phyloP scores from a whole-genome alignment of 352 stramenopile species.

The Globisporangium megalacanthum region DNA sequence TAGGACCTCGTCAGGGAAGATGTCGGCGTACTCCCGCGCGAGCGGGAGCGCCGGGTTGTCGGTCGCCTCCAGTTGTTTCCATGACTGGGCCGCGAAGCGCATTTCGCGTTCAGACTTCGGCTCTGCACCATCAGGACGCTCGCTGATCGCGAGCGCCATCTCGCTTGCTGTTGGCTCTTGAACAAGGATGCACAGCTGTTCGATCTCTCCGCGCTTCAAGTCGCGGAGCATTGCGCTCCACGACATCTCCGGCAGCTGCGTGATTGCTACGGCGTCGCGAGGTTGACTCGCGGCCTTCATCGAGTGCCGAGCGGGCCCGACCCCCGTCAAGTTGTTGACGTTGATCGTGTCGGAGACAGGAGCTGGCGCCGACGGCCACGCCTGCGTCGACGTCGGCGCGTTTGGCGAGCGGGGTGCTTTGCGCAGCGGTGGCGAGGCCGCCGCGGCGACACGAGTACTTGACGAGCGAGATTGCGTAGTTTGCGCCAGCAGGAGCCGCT shows the following conservation, averaged over 20 bases:
- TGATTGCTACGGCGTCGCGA: background rate
- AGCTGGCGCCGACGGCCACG: no score
- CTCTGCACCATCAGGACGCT: constrained; percentile 8
- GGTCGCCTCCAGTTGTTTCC: constrained; percentile 1
- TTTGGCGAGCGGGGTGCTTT: no score
- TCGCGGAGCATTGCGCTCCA: constrained; percentile 6
- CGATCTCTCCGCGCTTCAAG: constrained; percentile 18
- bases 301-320: no score
- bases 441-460: no score
- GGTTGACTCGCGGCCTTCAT: background rate
- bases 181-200: constrained; percentile 16
- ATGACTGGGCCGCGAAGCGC: constrained; percentile 15
- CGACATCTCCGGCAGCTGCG: background rate
- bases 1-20: constrained; percentile 20
- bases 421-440: no score
- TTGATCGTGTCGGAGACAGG: constrained; percentile 7
- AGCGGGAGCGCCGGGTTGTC: constrained; percentile 3
- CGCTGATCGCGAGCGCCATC: background rate
- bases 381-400: background rate
- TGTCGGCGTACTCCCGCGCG: background rate
- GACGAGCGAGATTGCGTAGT: no score
- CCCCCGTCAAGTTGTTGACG: constrained; percentile 2
- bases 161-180: no score
- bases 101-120: constrained; percentile 12
- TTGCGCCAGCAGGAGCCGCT: constrained; percentile 5